A percentile compares a stretch with the other conserved stretches of the same genome.
These are phyloP conservation scores for Tylopilus sp. DNA, from an alignment of 768 basidiomycete genomes.

Conservation along the genomic window DNA sequence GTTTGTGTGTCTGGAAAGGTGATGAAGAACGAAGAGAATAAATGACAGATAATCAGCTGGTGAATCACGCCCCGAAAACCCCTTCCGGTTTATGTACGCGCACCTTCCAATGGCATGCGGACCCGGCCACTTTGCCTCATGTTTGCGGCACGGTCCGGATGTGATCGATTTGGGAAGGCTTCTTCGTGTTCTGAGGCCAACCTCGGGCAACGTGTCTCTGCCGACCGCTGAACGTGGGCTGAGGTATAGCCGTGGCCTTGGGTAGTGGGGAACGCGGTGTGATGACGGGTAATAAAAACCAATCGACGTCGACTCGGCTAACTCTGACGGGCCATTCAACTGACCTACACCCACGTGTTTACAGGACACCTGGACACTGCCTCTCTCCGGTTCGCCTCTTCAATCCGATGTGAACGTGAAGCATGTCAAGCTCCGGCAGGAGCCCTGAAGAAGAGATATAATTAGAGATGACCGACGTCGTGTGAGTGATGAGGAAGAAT, in stretches of 20 bases:
- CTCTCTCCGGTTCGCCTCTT: background rate
- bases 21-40: background rate
- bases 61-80: background rate
- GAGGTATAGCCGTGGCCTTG: background rate
- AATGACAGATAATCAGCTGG: conserved; percentile 15
- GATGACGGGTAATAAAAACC: background rate
- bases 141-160: conserved; percentile 19
- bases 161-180: conserved; percentile 1
- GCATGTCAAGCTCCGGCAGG: background rate
- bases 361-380: background rate
- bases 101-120: conserved; percentile 23
- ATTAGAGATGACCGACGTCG: background rate
- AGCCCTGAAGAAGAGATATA: background rate
- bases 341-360: background rate
- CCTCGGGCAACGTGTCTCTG: conserved; percentile 9
- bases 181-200: conserved; percentile 11
- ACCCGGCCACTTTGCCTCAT: conserved; percentile 28
- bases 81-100: conserved; percentile 26
- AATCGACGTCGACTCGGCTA: background rate
- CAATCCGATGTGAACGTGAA: background rate
- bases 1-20: background rate
- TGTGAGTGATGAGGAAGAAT: background rate
- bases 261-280: background rate
- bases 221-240: background rate
- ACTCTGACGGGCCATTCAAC: background rate